These are phyloP conservation scores for Perkinsus chesapeaki DNA, from an alignment of 169 alveolate genomes.

Conservation along the genomic window DNA sequence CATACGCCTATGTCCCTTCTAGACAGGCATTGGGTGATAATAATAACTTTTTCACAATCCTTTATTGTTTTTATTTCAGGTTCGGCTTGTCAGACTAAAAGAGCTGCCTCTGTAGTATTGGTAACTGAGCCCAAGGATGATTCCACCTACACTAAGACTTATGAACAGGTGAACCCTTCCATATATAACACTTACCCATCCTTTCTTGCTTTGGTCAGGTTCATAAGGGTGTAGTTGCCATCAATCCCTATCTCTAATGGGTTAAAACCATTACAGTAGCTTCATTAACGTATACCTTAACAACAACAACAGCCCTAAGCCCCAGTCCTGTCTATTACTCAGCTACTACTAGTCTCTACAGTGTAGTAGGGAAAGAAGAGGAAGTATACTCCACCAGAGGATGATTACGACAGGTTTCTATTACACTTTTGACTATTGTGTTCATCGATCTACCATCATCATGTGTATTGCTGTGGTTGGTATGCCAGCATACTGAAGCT, in stretches of 20 bases:
- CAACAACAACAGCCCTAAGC: too few relatives aligned
- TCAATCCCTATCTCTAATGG: neutral
- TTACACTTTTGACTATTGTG: neutral
- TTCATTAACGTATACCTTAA: neutral
- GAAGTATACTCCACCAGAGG: neutral
- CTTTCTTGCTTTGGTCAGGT: neutral
- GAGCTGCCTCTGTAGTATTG: conserved; percentile 89
- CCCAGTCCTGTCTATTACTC: too few relatives aligned
- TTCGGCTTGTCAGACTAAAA: conserved; percentile 78
- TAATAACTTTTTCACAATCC: neutral
- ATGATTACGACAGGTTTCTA: neutral
- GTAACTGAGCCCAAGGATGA: conserved; percentile 54
- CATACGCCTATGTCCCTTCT: conserved; percentile 83
- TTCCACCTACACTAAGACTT: neutral
- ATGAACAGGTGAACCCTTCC: neutral
- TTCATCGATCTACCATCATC: neutral
- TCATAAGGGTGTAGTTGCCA: neutral
- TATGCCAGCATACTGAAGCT: too few relatives aligned
- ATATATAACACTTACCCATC: neutral
- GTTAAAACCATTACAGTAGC: neutral
- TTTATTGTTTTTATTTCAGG: neutral
- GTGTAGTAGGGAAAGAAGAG: too few relatives aligned
- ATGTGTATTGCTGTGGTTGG: neutral
- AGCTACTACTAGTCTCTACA: too few relatives aligned
- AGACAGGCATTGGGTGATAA: conserved; percentile 77